Evolutionary conservation across 75 land plant genomes (phyloP), one percentile per base, ranked within the genome.

Genomic region (Pinus tabuliformis): DNA sequence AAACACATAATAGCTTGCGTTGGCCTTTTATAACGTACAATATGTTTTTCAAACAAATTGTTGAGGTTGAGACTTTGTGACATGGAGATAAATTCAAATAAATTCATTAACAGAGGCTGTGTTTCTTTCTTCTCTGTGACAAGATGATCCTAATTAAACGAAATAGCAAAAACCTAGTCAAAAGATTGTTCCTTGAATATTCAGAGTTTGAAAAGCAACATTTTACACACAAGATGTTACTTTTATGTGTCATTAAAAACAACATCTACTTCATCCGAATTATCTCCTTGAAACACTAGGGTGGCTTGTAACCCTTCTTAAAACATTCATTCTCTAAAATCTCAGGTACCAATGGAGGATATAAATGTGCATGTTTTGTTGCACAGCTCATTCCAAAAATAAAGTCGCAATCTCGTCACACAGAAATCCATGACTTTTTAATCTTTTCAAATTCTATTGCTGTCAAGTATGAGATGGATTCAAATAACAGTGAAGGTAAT

Each of bases 61-160:
- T 93, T 75, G 16, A 97, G 92, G 77, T 97, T 93, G 30, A 97
- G 91, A 61, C 95, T 93, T 81, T 88, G 93, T 68, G 99, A 96
- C 73, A 78, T 91, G 24, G 99, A 95, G 58, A 96, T 96, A 37
- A 37, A 96, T 73, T 96, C 91, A 87, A 96, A 94, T 5, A 95
- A 98, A 89, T 97, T 96, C 99, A 94, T 94, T 3, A 82, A 73
- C 24, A 77, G 79, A 30, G 99, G 97, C 22, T 82, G 70, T 21
- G 26, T 26, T 79, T 91, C 98, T 56, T 88, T 83, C 80, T 87
- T 83, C 84, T 95, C 93, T 72, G 84, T 90, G 22, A 95, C 98
- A 81, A 95, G 87, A 79, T 89, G 85, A 49, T 71, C 77, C 73
- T 90, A 78, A 42, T 42, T 42, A 42, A 42, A 42, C 3, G 26